Evolutionary conservation across 169 alveolate genomes (phyloP).

Genomic region (Babesia gibsoni): DNA sequence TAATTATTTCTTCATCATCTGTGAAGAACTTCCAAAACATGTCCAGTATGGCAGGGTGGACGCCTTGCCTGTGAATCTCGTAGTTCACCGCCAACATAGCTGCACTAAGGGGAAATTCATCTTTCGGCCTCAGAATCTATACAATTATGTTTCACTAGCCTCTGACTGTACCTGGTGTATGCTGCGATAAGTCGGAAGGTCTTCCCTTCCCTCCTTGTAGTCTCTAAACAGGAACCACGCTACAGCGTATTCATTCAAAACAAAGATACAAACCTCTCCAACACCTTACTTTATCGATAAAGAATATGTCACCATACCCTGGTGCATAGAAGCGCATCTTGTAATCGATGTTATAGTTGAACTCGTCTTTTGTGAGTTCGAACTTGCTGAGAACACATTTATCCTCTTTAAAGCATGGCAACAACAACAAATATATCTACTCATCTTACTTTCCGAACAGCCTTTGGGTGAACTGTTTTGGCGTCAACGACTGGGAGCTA

Average conservation of each 20-base stretch:
- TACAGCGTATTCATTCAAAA: neutral
- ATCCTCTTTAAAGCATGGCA: neutral
- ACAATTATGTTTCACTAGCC: constrained; percentile 10
- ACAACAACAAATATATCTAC: neutral
- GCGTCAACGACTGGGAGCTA: constrained; percentile 71
- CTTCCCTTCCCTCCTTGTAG: constrained; percentile 50
- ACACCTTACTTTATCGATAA: constrained; percentile 60
- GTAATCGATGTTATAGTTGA: constrained; percentile 69
- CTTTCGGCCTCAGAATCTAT: constrained; percentile 53
- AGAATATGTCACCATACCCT: constrained; percentile 69
- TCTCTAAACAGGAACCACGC: constrained; percentile 58
- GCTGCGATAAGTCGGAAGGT: constrained; percentile 60
- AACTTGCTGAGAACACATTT: constrained; percentile 15
- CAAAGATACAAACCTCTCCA: constrained; percentile 43
- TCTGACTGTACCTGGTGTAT: constrained; percentile 58
- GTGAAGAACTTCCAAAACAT: constrained; percentile 76
- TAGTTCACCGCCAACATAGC: constrained; percentile 63
- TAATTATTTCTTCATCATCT: constrained; percentile 29
- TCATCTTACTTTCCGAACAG: constrained; percentile 47
- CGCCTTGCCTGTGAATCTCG: constrained; percentile 74
- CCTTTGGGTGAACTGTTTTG: constrained; percentile 59
- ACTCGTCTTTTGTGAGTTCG: constrained; percentile 65
- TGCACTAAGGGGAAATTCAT: constrained; percentile 65
- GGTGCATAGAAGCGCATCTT: constrained; percentile 69
- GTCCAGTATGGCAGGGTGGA: constrained; percentile 77